phyloP scores from a whole-genome alignment of 1,284 basidiomycete genomes.

The Pholiota adiposa region DNA sequence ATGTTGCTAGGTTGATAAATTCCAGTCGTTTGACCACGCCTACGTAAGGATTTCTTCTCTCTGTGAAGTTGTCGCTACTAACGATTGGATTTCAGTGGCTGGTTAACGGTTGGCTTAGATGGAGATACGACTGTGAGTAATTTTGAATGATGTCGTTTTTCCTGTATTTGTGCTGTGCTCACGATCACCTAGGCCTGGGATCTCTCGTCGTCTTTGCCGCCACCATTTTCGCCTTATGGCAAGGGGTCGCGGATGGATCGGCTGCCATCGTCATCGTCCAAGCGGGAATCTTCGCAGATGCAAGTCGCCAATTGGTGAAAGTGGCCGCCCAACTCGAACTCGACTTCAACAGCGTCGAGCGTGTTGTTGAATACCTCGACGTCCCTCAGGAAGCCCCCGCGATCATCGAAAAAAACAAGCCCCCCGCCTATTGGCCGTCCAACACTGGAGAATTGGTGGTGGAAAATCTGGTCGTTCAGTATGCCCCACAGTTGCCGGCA shows the following conservation, averaged over 20 bases:
- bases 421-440: slow-evolving; percentile 83
- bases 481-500: slow-evolving; percentile 74
- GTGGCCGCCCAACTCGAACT: slow-evolving; percentile 71
- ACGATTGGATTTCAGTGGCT: slow-evolving; percentile 53
- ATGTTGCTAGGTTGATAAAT: slow-evolving; percentile 68
- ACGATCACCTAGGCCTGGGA: slow-evolving; percentile 57
- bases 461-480: slow-evolving; percentile 71
- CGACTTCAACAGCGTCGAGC: slow-evolving; percentile 82
- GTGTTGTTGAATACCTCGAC: slow-evolving; percentile 81
- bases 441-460: slow-evolving; percentile 58
- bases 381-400: slow-evolving; percentile 83
- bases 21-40: slow-evolving; percentile 73
- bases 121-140: slow-evolving; percentile 73
- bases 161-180: not conserved
- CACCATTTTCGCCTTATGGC: slow-evolving; percentile 73
- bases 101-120: slow-evolving; percentile 68
- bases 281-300: slow-evolving; percentile 71
- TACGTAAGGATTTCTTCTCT: slow-evolving; percentile 50
- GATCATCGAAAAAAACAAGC: slow-evolving; percentile 53
- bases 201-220: slow-evolving; percentile 78
- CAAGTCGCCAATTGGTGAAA: slow-evolving; percentile 69
- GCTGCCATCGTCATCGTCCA: slow-evolving; percentile 84
- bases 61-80: slow-evolving; percentile 14
- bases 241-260: slow-evolving; percentile 68
- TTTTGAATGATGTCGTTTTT: not conserved